Conservation (phyloP, 139 green algal species). For the Chlorella sp. region DNA sequence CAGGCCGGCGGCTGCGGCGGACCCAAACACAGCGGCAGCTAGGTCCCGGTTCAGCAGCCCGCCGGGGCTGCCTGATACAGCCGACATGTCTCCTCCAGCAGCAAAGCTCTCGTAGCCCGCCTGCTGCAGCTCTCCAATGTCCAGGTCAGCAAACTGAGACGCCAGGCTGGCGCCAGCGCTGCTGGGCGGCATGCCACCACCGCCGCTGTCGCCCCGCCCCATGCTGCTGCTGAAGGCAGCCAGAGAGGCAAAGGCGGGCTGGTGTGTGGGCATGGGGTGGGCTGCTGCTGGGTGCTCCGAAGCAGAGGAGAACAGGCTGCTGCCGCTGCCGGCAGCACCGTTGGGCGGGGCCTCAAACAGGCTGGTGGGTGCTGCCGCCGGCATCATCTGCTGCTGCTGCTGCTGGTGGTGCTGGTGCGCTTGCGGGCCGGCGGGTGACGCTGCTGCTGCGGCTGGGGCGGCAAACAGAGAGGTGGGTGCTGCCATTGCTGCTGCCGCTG, state of each 20-base stretch:
- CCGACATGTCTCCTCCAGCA: not conserved
- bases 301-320: conserved; percentile 5
- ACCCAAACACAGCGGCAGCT: conserved; percentile 5
- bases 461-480: not conserved
- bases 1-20: not conserved
- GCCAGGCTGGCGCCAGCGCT: conserved; percentile 9
- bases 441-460: not conserved
- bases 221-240: conserved; percentile 5
- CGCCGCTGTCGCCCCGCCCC: not conserved
- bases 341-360: not conserved
- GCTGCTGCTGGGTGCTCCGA: not conserved
- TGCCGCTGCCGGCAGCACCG: not conserved
- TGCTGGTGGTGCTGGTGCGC: not conserved
- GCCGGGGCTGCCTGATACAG: not conserved
- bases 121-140: conserved; percentile 29
- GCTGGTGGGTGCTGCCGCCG: not conserved
- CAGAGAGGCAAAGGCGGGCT: conserved; percentile 23
- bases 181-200: not conserved
- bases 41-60: not conserved
- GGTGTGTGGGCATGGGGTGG: not conserved
- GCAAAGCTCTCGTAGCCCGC: conserved; percentile 35
- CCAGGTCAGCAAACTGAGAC: conserved; percentile 30
- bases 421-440: not conserved
- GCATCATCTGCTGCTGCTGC: not conserved
- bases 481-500: not conserved